These are phyloP conservation scores for Spinacia oleracea DNA, from an alignment of 179 eudicot species.

Conservation along the genomic window DNA sequence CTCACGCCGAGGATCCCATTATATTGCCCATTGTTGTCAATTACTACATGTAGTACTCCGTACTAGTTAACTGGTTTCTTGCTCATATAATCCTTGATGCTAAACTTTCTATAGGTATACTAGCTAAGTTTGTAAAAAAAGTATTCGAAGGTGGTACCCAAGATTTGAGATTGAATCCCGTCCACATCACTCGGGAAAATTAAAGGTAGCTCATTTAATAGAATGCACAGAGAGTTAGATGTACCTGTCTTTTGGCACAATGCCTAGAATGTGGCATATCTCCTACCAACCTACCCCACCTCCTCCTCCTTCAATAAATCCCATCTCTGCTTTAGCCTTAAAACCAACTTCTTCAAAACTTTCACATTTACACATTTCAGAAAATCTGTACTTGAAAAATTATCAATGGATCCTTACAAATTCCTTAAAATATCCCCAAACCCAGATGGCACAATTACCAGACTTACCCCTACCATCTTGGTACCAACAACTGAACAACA, in stretches of 20 bases:
- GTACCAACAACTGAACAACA: conserved; percentile 35
- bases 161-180: too few species aligned
- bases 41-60: too few species aligned
- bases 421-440: conserved; percentile 51
- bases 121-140: too few species aligned
- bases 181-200: too few species aligned
- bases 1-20: too few species aligned
- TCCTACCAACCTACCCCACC: conserved; percentile 11
- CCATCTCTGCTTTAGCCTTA: background rate
- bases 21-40: too few species aligned
- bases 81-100: too few species aligned
- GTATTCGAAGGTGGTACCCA: too few species aligned
- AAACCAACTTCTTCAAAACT: background rate
- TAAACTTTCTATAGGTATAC: too few species aligned
- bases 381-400: background rate
- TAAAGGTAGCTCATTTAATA: background rate
- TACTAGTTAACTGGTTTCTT: too few species aligned
- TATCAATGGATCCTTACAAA: conserved; percentile 58
- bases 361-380: background rate
- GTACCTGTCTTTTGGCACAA: background rate
- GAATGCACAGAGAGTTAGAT: background rate
- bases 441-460: conserved; percentile 67
- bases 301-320: background rate
- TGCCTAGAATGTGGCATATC: conserved; percentile 1
- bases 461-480: conserved; percentile 34